Base-by-base conservation (phyloP, 805 yeast species). In the Schizosaccharomyces cryophilus region DNA sequence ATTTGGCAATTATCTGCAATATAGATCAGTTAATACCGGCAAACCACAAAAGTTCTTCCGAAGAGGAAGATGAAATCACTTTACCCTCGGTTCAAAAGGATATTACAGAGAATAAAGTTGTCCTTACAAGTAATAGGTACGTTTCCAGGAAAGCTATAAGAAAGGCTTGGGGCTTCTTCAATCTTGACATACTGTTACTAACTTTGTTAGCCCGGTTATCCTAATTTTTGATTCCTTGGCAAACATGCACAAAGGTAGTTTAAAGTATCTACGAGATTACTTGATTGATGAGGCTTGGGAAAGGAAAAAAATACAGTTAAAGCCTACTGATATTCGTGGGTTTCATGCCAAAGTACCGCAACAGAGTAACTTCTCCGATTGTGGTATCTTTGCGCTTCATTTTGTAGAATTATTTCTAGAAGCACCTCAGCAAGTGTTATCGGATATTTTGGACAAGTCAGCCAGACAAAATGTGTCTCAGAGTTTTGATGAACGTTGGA, bases 351-450 rank as follows among this genome's bases (percentile, higher is more conserved):
- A 73, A 4, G 93, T 87, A 0, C 95, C 96, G 0, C 80, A 77
- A 62, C 98, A 93, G 68, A 81, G 82, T 38, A 93, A 93, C 69
- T 81, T 83, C 72, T 86, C 88, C 68, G 98, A 93, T 69, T 93
- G 98, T 73, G 98, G 98, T 1, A 80, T 93, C 24, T 96, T 86
- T 71, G 85, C 90, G 1, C 83, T 93, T 17, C 83, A 83, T 65
- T 88, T 85, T 66, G 67, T 69, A 35, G 72, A 71, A 59, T 61
- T 62, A 58, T 71, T 70, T 62, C 61, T 71, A 47, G 26, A 62
- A 13, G 61, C 62, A 17, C 73, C 74, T 13, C 65, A 64, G 13
- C 64, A 62, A 61, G 66, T 69, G 61, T 29, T 66, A 19, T 61
- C 62, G 7, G 54, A 59, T 42, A 59, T 42, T 24, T 42, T 59